phyloP scores from a whole-genome alignment of 2,329 filamentous ascomycete genomes.

The Neodidymelliopsis sp. region DNA sequence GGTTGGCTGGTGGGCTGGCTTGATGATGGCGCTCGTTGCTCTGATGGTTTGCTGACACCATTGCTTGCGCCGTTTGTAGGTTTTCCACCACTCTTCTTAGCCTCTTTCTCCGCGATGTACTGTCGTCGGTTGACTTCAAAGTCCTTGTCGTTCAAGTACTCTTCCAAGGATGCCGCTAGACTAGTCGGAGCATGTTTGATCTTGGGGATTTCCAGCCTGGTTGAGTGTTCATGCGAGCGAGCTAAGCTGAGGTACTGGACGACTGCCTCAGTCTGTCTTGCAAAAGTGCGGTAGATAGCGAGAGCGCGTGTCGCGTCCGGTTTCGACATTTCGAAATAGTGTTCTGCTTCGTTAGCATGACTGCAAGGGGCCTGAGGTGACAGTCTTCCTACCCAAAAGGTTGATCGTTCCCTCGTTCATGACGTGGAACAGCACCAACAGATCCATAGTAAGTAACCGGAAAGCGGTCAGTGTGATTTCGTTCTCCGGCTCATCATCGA shows the following conservation, averaged over 20 bases:
- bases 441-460: conserved; percentile 85
- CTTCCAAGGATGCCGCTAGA: conserved; percentile 85
- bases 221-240: conserved; percentile 89
- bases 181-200: conserved; percentile 97
- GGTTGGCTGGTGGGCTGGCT: conserved; percentile 36
- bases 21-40: conserved; percentile 40
- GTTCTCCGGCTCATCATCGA: conserved; percentile 89
- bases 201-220: conserved; percentile 92
- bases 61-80: conserved; percentile 38
- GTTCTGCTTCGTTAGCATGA: conserved; percentile 63
- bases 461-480: conserved; percentile 97
- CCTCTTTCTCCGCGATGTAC: conserved; percentile 87
- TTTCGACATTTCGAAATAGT: conserved; percentile 98
- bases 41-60: conserved; percentile 47
- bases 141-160: conserved; percentile 92
- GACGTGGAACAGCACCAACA: conserved; percentile 89
- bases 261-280: conserved; percentile 88
- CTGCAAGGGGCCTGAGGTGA: not conserved
- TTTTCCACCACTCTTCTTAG: conserved; percentile 63
- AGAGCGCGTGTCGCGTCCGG: conserved; percentile 91
- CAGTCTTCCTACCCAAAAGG: conserved; percentile 74
- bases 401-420: conserved; percentile 98
- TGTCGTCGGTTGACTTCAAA: conserved; percentile 94
- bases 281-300: conserved; percentile 90
- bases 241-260: conserved; percentile 89